A percentile compares a stretch with the other conserved stretches of the same genome.
phyloP scores from a whole-genome alignment of 495 filamentous ascomycete species.

The Penicillium chermesinum region DNA sequence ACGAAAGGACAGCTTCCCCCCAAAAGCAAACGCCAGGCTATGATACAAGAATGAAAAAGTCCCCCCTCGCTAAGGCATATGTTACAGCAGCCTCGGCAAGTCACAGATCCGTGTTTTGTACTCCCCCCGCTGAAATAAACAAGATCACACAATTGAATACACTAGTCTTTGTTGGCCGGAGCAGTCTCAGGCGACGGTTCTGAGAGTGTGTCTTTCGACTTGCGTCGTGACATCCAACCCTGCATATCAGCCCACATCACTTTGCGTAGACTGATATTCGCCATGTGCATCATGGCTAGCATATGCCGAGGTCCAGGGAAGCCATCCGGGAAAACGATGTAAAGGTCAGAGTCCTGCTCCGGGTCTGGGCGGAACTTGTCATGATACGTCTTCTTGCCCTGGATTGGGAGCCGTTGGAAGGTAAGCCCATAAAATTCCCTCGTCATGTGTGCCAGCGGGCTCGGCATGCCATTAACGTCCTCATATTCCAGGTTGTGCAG shows the following conservation, averaged over 20 bases:
- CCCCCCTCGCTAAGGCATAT: background rate
- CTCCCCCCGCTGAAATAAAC: background rate
- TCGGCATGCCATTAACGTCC: conserved; percentile 28
- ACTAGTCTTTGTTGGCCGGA: background rate
- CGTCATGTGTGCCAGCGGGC: conserved; percentile 20
- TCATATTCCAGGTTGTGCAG: conserved; percentile 15
- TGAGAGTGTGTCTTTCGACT: background rate
- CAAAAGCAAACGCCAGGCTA: conserved; percentile 1
- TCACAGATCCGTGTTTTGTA: background rate
- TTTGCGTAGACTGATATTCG: conserved; percentile 32
- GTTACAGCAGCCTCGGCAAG: background rate
- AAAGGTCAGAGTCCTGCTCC: conserved; percentile 27
- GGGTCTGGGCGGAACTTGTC: conserved; percentile 39
- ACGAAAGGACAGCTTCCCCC: too few species aligned
- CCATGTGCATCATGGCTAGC: conserved; percentile 37
- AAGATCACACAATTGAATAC: background rate
- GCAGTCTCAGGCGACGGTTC: background rate
- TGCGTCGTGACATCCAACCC: conserved; percentile 2
- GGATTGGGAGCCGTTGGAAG: conserved; percentile 29
- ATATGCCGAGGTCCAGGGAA: conserved; percentile 27
- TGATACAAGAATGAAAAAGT: background rate
- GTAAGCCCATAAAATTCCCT: conserved; percentile 24
- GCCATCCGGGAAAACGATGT: conserved; percentile 32
- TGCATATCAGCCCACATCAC: conserved; percentile 21
- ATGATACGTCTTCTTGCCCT: conserved; percentile 41